Base-by-base conservation (phyloP, 2,329 filamentous ascomycete genomes). In the Parastagonospora avenae region DNA sequence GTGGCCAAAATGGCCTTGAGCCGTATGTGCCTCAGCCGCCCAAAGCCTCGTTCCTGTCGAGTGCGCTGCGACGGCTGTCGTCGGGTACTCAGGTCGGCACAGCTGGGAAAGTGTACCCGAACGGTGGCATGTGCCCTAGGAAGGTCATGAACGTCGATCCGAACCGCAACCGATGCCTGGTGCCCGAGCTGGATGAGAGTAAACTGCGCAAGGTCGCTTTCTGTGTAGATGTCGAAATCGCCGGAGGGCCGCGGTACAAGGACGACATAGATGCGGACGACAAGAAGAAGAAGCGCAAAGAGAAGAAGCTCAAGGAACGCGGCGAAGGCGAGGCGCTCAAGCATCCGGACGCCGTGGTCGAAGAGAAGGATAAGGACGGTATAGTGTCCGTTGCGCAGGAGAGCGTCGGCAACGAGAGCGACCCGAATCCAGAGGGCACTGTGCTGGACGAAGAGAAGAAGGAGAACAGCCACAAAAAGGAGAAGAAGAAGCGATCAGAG, bases 201-300 rank as follows among this genome's bases (percentile, higher is more conserved):
- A 96, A 94, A 71, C 75, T 99, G 52, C 85, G 91, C 46, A 85
- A 92, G 46, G 94, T 99, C 0, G 90, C 93, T 0, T 99, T 99
- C 68, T 96, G 91, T 63, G 94, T 99, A 2, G 94, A 99, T 67
- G 92, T 99, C 4, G 94, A 99, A 73, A 96, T 99, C 67, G 93
- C 93, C 2, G 91, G 92, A 0, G 86, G 91, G 67, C 91, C 92
- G 19, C 87, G 85, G 62, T 94, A 95, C 62, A 76, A 71, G 40
- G 76, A 79, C 11, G 90, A 94, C 2, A 80, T 80, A 12, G 82
- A 82, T 6, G 44, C 65, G 64, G 48, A 76, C 69, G 56, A 77
- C 47, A 66, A 73, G n/a, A 75, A 77, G 37, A 82, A 83, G 50
- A 83, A 82, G 66, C 55, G 51, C 19, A 82, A 80, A 53, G 78